Percentiles rank a stretch among this genome's conserved stretches.
These are phyloP conservation scores for Saussurea involucrata DNA, from an alignment of 129 eudicot species.

Conservation along the genomic window DNA sequence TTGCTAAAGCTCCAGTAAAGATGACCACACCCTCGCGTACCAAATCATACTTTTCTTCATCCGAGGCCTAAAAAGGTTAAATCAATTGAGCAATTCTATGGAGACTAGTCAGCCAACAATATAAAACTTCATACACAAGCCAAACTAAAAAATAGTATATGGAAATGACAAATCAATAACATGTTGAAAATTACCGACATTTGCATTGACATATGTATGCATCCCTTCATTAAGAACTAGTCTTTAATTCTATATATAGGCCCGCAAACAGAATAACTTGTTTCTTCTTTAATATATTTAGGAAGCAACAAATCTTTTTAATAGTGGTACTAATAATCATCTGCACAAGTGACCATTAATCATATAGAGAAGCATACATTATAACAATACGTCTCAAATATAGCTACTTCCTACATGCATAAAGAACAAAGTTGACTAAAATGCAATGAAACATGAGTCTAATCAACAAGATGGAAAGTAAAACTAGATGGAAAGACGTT, in stretches of 20 bases:
- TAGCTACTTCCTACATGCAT: not conserved
- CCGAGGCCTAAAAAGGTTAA: constrained; percentile 60
- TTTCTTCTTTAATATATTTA: not conserved
- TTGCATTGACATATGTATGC: not conserved
- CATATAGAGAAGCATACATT: not conserved
- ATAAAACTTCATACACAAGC: not conserved
- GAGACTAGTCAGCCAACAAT: not conserved
- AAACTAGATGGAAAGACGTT: not conserved
- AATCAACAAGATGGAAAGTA: not conserved
- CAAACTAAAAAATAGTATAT: not conserved
- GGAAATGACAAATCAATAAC: not conserved
- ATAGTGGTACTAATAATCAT: not conserved
- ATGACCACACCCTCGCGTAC: constrained; percentile 99
- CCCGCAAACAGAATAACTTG: not conserved
- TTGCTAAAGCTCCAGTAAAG: constrained; percentile 96
- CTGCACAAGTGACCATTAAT: not conserved
- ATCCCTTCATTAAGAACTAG: not conserved
- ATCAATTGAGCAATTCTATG: not conserved
- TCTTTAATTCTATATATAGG: not conserved
- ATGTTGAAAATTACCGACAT: not conserved
- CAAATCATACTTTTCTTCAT: constrained; percentile 94
- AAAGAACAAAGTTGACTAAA: not conserved
- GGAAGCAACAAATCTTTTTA: not conserved
- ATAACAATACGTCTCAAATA: not conserved
- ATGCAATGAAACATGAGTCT: not conserved